phyloP scores from a whole-genome alignment of 768 basidiomycete genomes.

The Suillus lakei region DNA sequence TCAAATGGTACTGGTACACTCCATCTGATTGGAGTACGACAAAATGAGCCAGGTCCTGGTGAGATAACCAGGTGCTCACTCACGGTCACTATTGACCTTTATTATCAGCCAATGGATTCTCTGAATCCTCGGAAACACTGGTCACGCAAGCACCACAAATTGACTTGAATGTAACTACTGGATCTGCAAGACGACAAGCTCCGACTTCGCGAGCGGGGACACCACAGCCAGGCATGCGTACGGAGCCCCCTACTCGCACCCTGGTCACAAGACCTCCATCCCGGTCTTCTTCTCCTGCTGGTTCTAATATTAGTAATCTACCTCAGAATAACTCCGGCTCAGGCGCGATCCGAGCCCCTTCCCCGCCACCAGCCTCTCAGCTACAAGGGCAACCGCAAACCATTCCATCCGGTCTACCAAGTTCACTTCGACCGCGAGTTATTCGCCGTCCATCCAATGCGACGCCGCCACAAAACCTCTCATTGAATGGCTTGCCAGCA shows the following conservation, averaged over 20 bases:
- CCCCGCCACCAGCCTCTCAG: conserved; percentile 31
- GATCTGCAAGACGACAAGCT: conserved; percentile 7
- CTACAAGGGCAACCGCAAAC: conserved; percentile 23
- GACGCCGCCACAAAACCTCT: conserved; percentile 34
- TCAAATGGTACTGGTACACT: conserved; percentile 49
- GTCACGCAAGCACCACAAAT: conserved; percentile 22
- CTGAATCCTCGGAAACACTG: conserved; percentile 20
- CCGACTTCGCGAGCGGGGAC: conserved; percentile 11
- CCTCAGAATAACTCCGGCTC: conserved; percentile 29
- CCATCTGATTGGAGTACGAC: conserved; percentile 62
- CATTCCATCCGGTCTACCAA: conserved; percentile 26
- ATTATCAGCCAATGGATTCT: conserved; percentile 18
- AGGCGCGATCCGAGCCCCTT: conserved; percentile 12
- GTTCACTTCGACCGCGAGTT: conserved; percentile 39
- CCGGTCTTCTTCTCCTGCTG: conserved; percentile 47
- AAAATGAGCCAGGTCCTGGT: conserved; percentile 43
- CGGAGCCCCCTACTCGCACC: conserved; percentile 26
- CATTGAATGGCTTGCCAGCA: conserved; percentile 28
- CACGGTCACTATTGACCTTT: conserved; percentile 2
- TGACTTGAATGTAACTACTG: conserved; percentile 7
- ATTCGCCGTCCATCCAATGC: conserved; percentile 51
- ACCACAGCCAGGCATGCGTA: background rate
- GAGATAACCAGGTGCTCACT: conserved; percentile 18
- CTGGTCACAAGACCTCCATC: conserved; percentile 34
- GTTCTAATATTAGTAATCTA: conserved; percentile 28